Base-by-base conservation (phyloP, 2,329 filamentous ascomycete genomes). In the Aspergillus calidoustus region DNA sequence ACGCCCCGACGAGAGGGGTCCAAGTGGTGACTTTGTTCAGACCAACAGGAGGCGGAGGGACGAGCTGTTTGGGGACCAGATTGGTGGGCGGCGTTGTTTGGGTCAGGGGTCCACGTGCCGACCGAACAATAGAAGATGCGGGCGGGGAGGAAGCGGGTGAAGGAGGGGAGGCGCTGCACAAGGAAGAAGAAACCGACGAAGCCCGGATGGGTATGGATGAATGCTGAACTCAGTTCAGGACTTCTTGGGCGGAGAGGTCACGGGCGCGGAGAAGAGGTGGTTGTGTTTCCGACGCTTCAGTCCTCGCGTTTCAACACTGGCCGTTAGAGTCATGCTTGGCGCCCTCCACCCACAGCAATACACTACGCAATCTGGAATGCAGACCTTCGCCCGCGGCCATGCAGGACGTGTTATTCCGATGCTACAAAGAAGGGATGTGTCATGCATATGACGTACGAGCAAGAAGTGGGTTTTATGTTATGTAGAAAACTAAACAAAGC, bases 81-180 rank as follows among this genome's bases (percentile, higher is more conserved):
- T 58, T 58, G 59, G 56, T 59, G 57, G 60, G 64, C 46, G 60
- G 57, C 57, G 61, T 63, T 66, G 66, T 68, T 68, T 67, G 65
- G 67, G 68, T 69, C 69, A 71, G 69, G 69, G 68, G 69, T 69
- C 68, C 69, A 71, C 68, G 69, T 71, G 69, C 67, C 51, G 59
- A 57, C 55, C 50, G 49, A 64, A 58, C 55, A 58, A 61, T 56
- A 53, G 44, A 63, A 58, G 30, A 55, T 61, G 62, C 47, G 54
- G 52, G 60, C 57, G 56, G 47, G 51, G 44, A 59, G 57, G 55
- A 44, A 52, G 57, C 44, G 46, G 19, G 28, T 50, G 50, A 52
- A 57, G 28, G 50, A 58, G 19, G 38, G 30, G 47, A 15, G 38
- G 55, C 4, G 22, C n/a, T 4, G 22, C 17, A 43, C 34, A 47